A percentile compares a stretch with the other conserved stretches of the same genome.
phyloP scores from a whole-genome alignment of 2,329 filamentous ascomycete genomes.

The Neocucurbitaria cava region DNA sequence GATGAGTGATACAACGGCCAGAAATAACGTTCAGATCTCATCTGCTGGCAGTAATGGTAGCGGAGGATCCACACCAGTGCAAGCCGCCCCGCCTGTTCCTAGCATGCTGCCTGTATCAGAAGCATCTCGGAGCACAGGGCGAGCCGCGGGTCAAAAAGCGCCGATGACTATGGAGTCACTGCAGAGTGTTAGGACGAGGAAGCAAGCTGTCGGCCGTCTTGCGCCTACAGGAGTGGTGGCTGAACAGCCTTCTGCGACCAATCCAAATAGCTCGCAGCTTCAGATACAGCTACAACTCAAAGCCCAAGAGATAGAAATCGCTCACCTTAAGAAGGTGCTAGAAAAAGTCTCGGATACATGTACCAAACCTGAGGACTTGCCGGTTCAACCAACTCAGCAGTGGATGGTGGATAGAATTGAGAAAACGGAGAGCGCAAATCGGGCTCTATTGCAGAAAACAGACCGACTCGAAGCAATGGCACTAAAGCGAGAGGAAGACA shows the following conservation, averaged over 20 bases:
- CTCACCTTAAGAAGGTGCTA: slow-evolving; percentile 9
- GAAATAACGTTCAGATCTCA: not conserved
- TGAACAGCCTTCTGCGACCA: not conserved
- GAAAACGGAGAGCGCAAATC: not conserved
- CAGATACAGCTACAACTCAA: not conserved
- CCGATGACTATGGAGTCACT: slow-evolving; percentile 10
- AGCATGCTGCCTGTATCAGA: slow-evolving; percentile 23
- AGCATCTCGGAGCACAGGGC: not conserved
- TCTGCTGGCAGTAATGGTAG: slow-evolving; percentile 20
- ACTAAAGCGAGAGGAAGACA: not conserved
- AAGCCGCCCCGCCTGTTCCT: slow-evolving; percentile 25
- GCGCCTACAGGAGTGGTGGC: not conserved
- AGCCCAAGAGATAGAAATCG: slow-evolving; percentile 9
- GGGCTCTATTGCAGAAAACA: not conserved
- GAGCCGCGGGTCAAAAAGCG: not conserved
- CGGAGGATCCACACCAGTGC: slow-evolving; percentile 27
- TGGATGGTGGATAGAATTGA: too few species aligned
- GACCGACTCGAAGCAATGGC: not conserved
- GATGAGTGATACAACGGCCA: not conserved
- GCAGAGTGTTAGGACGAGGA: slow-evolving; percentile 8
- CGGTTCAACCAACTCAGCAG: too few species aligned
- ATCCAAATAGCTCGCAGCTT: not conserved
- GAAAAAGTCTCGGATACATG: too few species aligned
- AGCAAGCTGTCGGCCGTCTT: slow-evolving; percentile 6
- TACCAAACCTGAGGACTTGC: too few species aligned